These are phyloP conservation scores for Sherardia arvensis DNA, from an alignment of 257 asterid genomes.

Conservation along the genomic window DNA sequence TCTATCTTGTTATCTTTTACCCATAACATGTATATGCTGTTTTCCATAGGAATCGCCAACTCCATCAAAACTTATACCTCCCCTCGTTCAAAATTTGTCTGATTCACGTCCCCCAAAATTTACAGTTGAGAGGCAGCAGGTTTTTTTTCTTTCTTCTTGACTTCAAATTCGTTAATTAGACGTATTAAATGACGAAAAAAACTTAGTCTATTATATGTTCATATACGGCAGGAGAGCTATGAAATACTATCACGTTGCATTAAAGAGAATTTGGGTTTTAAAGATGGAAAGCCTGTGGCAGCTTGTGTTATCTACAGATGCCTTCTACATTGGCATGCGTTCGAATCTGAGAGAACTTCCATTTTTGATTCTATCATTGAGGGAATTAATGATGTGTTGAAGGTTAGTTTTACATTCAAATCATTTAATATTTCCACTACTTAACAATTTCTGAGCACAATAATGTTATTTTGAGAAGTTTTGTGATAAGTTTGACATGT, in stretches of 20 bases:
- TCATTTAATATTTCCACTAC: neutral
- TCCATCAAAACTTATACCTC: slow-evolving; percentile 69
- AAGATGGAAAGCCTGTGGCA: slow-evolving; percentile 88
- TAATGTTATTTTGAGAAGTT: neutral
- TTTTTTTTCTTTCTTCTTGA: slow-evolving; percentile 21
- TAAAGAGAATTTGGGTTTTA: slow-evolving; percentile 80
- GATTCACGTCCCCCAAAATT: slow-evolving; percentile 76
- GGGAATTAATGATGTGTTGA: slow-evolving; percentile 69
- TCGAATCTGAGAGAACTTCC: slow-evolving; percentile 90
- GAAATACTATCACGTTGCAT: slow-evolving; percentile 85
- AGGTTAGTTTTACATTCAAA: slow-evolving; percentile 40
- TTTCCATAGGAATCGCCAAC: slow-evolving; percentile 86
- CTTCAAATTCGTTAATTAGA: neutral
- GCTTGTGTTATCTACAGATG: slow-evolving; percentile 92
- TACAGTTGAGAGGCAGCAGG: slow-evolving; percentile 74
- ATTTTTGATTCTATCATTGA: slow-evolving; percentile 81
- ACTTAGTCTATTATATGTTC: neutral
- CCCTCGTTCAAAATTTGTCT: slow-evolving; percentile 66
- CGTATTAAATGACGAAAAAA: neutral
- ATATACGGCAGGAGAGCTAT: slow-evolving; percentile 46
- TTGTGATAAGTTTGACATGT: neutral
- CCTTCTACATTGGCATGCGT: slow-evolving; percentile 94
- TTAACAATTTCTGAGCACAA: too few species aligned
- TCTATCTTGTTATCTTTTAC: slow-evolving; percentile 13
- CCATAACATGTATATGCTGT: slow-evolving; percentile 9